Percentiles rank a stretch among this genome's conserved stretches.
phyloP scores from a whole-genome alignment of 305 asterid species.

The Rubia tinctorum region DNA sequence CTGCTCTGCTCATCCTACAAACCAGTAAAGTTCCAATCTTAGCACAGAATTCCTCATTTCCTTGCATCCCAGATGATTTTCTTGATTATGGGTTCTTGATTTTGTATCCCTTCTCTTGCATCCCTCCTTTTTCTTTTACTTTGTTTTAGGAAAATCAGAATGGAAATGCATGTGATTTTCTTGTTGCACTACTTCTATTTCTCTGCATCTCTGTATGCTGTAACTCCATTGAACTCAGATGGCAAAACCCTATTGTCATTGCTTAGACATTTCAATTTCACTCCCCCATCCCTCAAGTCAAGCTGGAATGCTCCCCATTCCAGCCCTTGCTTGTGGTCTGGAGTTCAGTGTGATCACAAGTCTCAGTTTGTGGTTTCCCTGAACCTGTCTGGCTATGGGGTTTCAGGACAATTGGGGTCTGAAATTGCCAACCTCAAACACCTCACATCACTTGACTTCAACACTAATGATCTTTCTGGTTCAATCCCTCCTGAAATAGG shows the following conservation, averaged over 20 bases:
- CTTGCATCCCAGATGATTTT: neutral
- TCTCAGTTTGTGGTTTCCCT: constrained; percentile 34
- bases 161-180: constrained; percentile 5
- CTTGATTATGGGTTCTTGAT: neutral
- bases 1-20: neutral
- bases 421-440: constrained; percentile 51
- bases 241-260: constrained; percentile 66
- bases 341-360: constrained; percentile 50
- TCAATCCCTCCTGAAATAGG: constrained; percentile 50
- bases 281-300: constrained; percentile 45
- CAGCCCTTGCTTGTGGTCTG: constrained; percentile 81
- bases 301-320: constrained; percentile 83
- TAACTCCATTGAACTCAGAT: constrained; percentile 45
- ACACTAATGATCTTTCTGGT: constrained; percentile 48
- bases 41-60: neutral
- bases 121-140: neutral
- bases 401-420: constrained; percentile 71
- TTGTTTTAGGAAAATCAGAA: neutral
- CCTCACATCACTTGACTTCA: constrained; percentile 41
- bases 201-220: constrained; percentile 16
- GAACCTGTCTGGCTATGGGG: constrained; percentile 44
- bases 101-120: neutral
- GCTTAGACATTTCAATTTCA: constrained; percentile 47
- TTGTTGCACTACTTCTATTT: constrained; percentile 21
- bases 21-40: constrained; percentile 3